Evolutionary conservation across 192 early-diverging fungal species (phyloP).

Genomic region (Coemansia javaensis): DNA sequence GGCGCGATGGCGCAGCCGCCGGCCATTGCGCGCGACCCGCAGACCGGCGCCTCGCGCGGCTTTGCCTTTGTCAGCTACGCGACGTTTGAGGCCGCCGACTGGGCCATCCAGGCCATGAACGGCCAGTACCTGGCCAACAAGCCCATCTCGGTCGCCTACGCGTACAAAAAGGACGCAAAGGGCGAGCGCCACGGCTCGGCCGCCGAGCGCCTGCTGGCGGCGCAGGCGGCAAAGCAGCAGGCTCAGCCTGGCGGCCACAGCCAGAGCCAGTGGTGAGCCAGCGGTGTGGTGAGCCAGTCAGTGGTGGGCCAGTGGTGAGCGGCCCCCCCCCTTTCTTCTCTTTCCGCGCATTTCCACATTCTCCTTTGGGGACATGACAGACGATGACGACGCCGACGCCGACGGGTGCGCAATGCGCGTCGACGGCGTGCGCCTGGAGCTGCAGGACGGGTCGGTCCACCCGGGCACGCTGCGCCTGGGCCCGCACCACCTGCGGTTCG

Average conservation of each 20-base stretch:
- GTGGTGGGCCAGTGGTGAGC: too few relatives aligned
- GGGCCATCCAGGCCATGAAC: constrained; percentile 98
- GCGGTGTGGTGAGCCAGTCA: too few relatives aligned
- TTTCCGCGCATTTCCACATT: too few relatives aligned
- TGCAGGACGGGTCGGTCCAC: too few relatives aligned
- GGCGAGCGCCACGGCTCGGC: constrained; percentile 95
- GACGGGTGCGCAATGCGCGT: constrained; percentile 32
- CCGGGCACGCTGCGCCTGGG: constrained; percentile 65
- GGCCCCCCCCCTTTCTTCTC: too few relatives aligned
- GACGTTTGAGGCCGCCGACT: constrained; percentile 93
- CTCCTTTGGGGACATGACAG: too few relatives aligned
- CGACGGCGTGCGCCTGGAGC: constrained; percentile 39
- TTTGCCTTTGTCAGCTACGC: constrained; percentile 91
- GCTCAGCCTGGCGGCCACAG: too few relatives aligned
- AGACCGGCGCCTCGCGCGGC: constrained; percentile 81
- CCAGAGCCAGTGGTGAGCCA: too few relatives aligned
- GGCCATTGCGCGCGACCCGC: constrained; percentile 78
- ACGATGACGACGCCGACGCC: too few relatives aligned
- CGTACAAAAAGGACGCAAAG: constrained; percentile 98
- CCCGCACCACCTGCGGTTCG: constrained; percentile 74
- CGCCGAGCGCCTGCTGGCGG: constrained; percentile 85
- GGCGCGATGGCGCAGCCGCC: constrained; percentile 82
- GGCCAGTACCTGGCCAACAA: constrained; percentile 95
- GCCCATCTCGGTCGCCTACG: constrained; percentile 83
- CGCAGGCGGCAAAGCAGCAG: constrained; percentile 68